Evolutionary conservation across 2,329 filamentous ascomycete genomes (phyloP).

Genomic region (Colletotrichum sp.): DNA sequence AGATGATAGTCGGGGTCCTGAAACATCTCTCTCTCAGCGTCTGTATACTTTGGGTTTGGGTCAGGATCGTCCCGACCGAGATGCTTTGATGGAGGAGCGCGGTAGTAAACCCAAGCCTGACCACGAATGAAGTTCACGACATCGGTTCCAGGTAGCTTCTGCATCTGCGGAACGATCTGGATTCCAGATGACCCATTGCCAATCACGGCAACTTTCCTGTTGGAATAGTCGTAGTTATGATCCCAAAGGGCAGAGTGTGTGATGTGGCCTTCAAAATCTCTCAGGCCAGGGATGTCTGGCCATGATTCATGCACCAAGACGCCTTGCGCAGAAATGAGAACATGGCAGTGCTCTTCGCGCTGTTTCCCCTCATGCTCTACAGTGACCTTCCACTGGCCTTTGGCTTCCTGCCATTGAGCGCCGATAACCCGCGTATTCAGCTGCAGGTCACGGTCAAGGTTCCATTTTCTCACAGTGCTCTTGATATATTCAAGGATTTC

Average conservation of each 20-base stretch:
- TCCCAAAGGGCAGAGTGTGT: slow-evolving; percentile 41
- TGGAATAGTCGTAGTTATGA: slow-evolving; percentile 26
- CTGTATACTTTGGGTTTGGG: slow-evolving; percentile 27
- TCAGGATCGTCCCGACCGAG: slow-evolving; percentile 31
- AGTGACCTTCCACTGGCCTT: slow-evolving; percentile 25
- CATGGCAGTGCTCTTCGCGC: slow-evolving; percentile 22
- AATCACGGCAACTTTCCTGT: slow-evolving; percentile 39
- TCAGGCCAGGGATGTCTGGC: slow-evolving; percentile 49
- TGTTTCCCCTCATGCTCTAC: slow-evolving; percentile 17
- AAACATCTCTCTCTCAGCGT: slow-evolving; percentile 50
- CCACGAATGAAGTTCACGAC: slow-evolving; percentile 37
- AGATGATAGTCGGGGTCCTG: slow-evolving; percentile 60
- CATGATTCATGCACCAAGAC: slow-evolving; percentile 40
- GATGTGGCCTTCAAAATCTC: slow-evolving; percentile 38
- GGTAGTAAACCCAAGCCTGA: slow-evolving; percentile 40
- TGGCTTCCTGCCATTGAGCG: slow-evolving; percentile 28
- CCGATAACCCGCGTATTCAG: slow-evolving; percentile 36
- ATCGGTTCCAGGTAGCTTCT: slow-evolving; percentile 31
- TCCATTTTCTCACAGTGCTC: slow-evolving; percentile 45
- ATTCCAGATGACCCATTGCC: slow-evolving; percentile 37
- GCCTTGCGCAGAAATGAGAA: slow-evolving; percentile 22
- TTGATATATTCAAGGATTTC: slow-evolving; percentile 64
- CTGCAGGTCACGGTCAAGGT: slow-evolving; percentile 39
- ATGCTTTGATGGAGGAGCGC: slow-evolving; percentile 33
- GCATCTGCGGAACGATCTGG: slow-evolving; percentile 32